Percentiles rank a stretch among this genome's conserved stretches.
Evolutionary conservation across 2,329 filamentous ascomycete genomes (phyloP).

Genomic region (Beauveria bassiana): DNA sequence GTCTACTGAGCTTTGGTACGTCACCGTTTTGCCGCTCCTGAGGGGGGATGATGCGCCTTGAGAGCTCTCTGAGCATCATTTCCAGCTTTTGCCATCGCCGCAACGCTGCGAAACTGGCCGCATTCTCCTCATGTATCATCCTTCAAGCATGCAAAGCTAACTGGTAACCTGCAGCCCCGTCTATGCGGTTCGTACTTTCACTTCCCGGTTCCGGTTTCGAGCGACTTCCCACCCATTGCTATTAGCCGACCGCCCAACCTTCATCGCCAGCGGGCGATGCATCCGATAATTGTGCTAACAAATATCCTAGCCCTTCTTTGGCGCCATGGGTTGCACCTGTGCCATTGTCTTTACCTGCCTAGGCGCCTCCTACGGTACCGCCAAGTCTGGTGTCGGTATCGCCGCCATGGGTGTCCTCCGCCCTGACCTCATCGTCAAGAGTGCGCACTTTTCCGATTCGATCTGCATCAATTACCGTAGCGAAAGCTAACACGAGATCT

Average conservation of each 20-base stretch:
- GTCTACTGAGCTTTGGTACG: slow-evolving; percentile 77
- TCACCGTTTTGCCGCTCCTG: slow-evolving; percentile 25
- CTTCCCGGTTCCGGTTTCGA: slow-evolving; percentile 8
- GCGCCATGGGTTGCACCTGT: slow-evolving; percentile 94
- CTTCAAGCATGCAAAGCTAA: slow-evolving; percentile 33
- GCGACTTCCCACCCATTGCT: slow-evolving; percentile 1
- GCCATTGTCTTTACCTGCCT: slow-evolving; percentile 96
- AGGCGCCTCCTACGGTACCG: slow-evolving; percentile 95
- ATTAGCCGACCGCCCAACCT: neutral
- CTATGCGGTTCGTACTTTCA: slow-evolving; percentile 80
- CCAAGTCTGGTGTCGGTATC: slow-evolving; percentile 98
- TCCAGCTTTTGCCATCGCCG: slow-evolving; percentile 14
- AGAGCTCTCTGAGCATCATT: slow-evolving; percentile 14
- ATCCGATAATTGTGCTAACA: slow-evolving; percentile 23
- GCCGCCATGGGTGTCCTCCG: slow-evolving; percentile 96
- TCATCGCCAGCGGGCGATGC: neutral
- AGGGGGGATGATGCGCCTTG: slow-evolving; percentile 2
- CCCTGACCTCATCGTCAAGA: slow-evolving; percentile 98
- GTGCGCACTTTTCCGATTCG: slow-evolving; percentile 46
- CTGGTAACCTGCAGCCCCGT: slow-evolving; percentile 62
- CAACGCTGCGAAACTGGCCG: neutral
- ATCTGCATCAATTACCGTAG: neutral
- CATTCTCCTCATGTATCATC: neutral
- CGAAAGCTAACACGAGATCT: slow-evolving; percentile 16
- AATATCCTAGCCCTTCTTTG: slow-evolving; percentile 70